phyloP scores from a whole-genome alignment of 139 green algal species.

The Dunaliella primolecta region DNA sequence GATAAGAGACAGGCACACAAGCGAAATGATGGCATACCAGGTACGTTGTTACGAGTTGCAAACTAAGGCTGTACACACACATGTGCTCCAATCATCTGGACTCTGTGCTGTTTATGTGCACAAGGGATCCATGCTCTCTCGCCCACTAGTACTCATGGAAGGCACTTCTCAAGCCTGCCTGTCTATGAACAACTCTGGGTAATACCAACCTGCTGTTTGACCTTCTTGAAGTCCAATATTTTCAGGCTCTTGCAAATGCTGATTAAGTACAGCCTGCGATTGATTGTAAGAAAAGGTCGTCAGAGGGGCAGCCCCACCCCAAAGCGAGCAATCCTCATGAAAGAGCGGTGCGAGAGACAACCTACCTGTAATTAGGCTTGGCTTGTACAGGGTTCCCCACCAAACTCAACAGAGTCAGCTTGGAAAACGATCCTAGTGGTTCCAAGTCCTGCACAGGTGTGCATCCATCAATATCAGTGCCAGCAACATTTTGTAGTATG shows the following conservation, averaged over 20 bases:
- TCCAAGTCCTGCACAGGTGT: conserved; percentile 80
- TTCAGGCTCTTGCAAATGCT: conserved; percentile 73
- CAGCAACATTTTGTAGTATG: too few species aligned
- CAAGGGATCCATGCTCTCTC: too few species aligned
- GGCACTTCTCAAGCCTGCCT: too few species aligned
- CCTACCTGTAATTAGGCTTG: conserved; percentile 78
- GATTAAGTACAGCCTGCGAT: conserved; percentile 84
- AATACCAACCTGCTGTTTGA: conserved; percentile 79
- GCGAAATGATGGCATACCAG: too few species aligned
- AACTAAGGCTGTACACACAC: too few species aligned
- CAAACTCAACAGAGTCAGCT: conserved; percentile 78
- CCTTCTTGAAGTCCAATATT: conserved; percentile 91
- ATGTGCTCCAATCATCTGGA: too few species aligned
- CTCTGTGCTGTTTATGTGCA: too few species aligned
- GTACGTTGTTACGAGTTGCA: too few species aligned
- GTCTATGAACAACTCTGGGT: too few species aligned
- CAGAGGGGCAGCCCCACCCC: neutral
- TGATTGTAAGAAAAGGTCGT: too few species aligned
- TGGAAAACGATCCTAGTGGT: conserved; percentile 61
- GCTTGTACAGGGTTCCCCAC: conserved; percentile 87
- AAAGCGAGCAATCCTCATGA: neutral
- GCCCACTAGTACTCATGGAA: too few species aligned
- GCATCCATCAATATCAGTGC: neutral
- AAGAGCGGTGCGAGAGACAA: neutral
- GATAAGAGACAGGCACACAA: too few species aligned